Conservation (phyloP, 2,329 filamentous ascomycete genomes). For the Rutstroemia sp. region DNA sequence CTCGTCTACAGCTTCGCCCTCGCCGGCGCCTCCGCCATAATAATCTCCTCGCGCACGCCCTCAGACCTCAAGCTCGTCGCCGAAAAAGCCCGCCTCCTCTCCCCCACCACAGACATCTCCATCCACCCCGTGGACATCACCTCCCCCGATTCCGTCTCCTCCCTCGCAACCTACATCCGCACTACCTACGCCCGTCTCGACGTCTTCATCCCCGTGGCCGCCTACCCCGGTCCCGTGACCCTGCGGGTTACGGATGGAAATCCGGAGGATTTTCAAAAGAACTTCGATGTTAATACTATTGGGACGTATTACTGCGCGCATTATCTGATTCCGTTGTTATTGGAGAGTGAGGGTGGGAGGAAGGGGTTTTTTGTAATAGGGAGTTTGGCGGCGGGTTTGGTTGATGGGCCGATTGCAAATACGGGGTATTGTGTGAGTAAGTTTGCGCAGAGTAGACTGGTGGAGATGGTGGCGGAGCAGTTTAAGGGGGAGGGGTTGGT, state of each 20-base stretch:
- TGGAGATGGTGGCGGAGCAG: slow-evolving; percentile 2
- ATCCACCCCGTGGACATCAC: neutral
- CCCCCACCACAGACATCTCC: neutral
- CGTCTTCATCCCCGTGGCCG: slow-evolving; percentile 8
- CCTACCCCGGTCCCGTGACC: slow-evolving; percentile 7
- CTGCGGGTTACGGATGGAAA: slow-evolving; percentile 1
- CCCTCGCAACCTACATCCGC: neutral
- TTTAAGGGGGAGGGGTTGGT: slow-evolving; percentile 2
- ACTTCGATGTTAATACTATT: slow-evolving; percentile 5
- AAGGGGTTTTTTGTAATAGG: slow-evolving; percentile 1
- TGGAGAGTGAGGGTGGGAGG: neutral
- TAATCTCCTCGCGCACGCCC: slow-evolving; percentile 3
- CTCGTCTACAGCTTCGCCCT: slow-evolving; percentile 7
- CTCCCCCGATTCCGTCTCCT: neutral
- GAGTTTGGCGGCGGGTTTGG: slow-evolving; percentile 1
- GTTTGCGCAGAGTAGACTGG: slow-evolving; percentile 4
- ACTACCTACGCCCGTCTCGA: slow-evolving; percentile 3
- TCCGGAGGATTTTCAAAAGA: neutral
- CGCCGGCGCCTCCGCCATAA: slow-evolving; percentile 1
- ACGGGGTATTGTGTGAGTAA: slow-evolving; percentile 11
- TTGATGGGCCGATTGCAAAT: slow-evolving; percentile 2
- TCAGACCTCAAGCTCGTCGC: neutral
- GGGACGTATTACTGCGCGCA: slow-evolving; percentile 4
- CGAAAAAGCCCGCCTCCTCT: neutral
- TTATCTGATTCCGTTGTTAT: slow-evolving; percentile 1